Percentiles rank a stretch among this genome's conserved stretches.
These are phyloP conservation scores for Cenchrus americanus DNA, from an alignment of 176 grass and related monocot species.

Conservation along the genomic window DNA sequence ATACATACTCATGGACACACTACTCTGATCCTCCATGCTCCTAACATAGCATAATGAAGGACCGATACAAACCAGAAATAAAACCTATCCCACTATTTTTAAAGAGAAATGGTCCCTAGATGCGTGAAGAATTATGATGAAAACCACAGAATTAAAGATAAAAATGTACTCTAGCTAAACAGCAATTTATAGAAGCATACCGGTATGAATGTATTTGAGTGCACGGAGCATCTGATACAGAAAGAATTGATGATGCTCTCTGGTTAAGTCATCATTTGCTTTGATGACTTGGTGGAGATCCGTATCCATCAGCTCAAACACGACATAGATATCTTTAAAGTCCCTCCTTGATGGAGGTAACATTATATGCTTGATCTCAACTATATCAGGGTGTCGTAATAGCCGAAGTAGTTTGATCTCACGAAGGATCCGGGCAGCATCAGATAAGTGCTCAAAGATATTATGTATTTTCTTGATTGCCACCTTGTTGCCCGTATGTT, in stretches of 20 bases:
- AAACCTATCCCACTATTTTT: neutral
- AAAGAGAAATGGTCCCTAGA: neutral
- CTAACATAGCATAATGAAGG: slow-evolving; percentile 20
- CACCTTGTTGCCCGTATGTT: slow-evolving; percentile 86
- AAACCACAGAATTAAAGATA: neutral
- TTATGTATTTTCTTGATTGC: slow-evolving; percentile 98
- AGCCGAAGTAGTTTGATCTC: slow-evolving; percentile 94
- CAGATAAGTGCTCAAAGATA: slow-evolving; percentile 94
- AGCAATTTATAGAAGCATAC: slow-evolving; percentile 51
- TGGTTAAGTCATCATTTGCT: slow-evolving; percentile 96
- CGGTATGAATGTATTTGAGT: slow-evolving; percentile 95
- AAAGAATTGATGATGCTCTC: slow-evolving; percentile 94
- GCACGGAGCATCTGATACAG: slow-evolving; percentile 96
- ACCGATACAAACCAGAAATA: slow-evolving; percentile 7
- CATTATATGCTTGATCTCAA: slow-evolving; percentile 98
- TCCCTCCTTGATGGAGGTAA: slow-evolving; percentile 83
- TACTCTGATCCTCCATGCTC: slow-evolving; percentile 33
- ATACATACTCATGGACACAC: slow-evolving; percentile 22
- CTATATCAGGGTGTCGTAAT: slow-evolving; percentile 91
- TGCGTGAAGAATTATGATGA: neutral
- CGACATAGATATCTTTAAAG: slow-evolving; percentile 99
- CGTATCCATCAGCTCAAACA: slow-evolving; percentile 96
- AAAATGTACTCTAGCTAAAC: slow-evolving; percentile 3
- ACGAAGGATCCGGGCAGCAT: slow-evolving; percentile 84
- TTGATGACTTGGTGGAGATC: slow-evolving; percentile 99